Conservation (phyloP, 306 rosid species). For the Leucaena leucocephala region DNA sequence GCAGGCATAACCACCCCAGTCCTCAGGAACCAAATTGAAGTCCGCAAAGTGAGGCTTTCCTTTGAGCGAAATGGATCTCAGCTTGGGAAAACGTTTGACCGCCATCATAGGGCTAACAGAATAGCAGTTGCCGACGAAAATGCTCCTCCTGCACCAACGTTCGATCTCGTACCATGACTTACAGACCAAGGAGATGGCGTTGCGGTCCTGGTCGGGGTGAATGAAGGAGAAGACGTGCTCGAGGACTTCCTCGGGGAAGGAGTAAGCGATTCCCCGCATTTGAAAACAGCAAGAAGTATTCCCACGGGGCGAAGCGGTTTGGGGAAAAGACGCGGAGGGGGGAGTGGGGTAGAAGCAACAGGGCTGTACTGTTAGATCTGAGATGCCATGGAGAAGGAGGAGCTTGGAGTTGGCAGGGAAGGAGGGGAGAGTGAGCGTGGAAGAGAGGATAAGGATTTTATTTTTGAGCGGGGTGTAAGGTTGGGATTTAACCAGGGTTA, state of each 20-base stretch:
- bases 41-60: conserved; percentile 99
- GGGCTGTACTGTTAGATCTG: conserved; percentile 63
- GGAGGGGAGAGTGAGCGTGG: conserved; percentile 18
- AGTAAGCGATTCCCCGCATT: conserved; percentile 62
- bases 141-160: conserved; percentile 73
- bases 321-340: not conserved
- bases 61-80: conserved; percentile 78
- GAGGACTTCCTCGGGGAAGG: conserved; percentile 92
- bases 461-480: conserved; percentile 48
- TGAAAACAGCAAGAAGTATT: not conserved
- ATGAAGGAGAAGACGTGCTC: conserved; percentile 94
- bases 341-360: not conserved
- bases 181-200: conserved; percentile 85
- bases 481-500: conserved; percentile 79
- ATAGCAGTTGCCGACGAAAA: conserved; percentile 90
- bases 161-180: conserved; percentile 98
- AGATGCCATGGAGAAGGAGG: conserved; percentile 56
- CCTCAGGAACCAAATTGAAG: conserved; percentile 90
- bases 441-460: conserved; percentile 57
- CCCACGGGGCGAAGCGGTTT: conserved; percentile 19
- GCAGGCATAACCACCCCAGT: conserved; percentile 82
- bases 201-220: conserved; percentile 64
- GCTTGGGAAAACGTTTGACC: conserved; percentile 76
- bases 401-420: not conserved
- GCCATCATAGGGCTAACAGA: conserved; percentile 73